Conservation (phyloP, 495 filamentous ascomycete genomes). For the Hypoxylon fragiforme region DNA sequence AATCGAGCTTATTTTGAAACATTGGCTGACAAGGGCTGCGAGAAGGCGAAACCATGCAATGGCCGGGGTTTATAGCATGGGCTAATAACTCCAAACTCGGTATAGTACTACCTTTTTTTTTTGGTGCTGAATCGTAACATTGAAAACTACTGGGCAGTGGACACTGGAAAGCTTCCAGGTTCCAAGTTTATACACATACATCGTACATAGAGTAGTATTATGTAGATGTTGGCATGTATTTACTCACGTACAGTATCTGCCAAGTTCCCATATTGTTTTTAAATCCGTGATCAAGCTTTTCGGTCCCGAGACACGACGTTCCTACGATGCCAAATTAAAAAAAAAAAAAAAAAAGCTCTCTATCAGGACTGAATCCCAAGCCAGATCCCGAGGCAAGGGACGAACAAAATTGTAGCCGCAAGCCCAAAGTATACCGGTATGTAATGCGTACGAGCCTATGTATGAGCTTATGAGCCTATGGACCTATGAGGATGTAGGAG, state of each 20-base stretch:
- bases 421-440: slow-evolving; percentile 6
- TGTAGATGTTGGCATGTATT: too few relatives aligned
- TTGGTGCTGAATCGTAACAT: too few relatives aligned
- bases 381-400: slow-evolving; percentile 14
- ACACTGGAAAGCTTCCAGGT: too few relatives aligned
- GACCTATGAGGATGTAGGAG: not conserved
- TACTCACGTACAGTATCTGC: not conserved
- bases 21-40: slow-evolving; percentile 35
- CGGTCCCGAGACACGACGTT: slow-evolving; percentile 33
- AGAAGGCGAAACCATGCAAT: slow-evolving; percentile 34
- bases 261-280: slow-evolving; percentile 11
- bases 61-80: too few relatives aligned
- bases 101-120: too few relatives aligned
- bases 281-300: slow-evolving; percentile 12
- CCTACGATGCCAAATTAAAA: slow-evolving; percentile 1
- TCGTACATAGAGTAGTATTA: too few relatives aligned
- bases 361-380: too few relatives aligned
- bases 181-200: not conserved
- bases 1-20: slow-evolving; percentile 37
- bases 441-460: not conserved
- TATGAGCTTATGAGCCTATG: not conserved
- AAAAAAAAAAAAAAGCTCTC: too few relatives aligned
- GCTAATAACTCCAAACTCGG: too few relatives aligned
- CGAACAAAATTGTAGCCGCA: slow-evolving; percentile 18
- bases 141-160: too few relatives aligned